Base-by-base conservation (phyloP, 2,329 filamentous ascomycete species). In the Sphaerostilbella broomeana region DNA sequence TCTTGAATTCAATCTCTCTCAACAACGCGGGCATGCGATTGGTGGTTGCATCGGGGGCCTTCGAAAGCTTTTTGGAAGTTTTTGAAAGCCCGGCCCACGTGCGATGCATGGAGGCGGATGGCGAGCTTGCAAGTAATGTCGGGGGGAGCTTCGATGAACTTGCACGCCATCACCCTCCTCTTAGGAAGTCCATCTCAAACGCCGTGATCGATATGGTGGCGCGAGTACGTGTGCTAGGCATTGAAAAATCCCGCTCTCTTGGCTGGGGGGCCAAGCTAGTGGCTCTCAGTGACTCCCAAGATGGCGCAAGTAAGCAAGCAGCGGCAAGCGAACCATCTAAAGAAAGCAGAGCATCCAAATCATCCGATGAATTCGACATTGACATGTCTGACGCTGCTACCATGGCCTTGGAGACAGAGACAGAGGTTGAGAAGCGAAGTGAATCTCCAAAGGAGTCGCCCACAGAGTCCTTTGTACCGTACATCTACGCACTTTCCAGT, bases 51-150 rank as follows among this genome's bases (percentile, higher is more conserved):
- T 95, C 89, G 0, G 73, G 79, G 42, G 89, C 87, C 2, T 72
- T 98, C 30, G 81, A 89, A 41, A 85, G 79, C 50, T 97, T 89
- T 58, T 84, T 98, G 48, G 86, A 95, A 57, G 87, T 97, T n/a
- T 98, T 98, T 49, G 86, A 95, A 61, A 97, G 87, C 49, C 81
- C 88, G 3, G 75, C 79, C 12, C 94, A 99, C 61, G 79, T 98
- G 42, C 86, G 84, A 51, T 84, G 82, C 47, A 80, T 98, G 72
- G 79, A 86, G 46, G 69, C 71, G 25, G 90, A 95, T 48, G 68
- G 74, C 5, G 68, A 71, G 24, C 70, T 94, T 42, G 75, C 89
- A 8, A 75, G 75, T 20, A 77, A 79, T 26, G 74, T 98, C 35
- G 92, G 92, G 9, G 77, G 76, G 18, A 84, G 81, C 27, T 95